phyloP scores from a whole-genome alignment of 2,329 filamentous ascomycete genomes.

The Penicillium palitans region DNA sequence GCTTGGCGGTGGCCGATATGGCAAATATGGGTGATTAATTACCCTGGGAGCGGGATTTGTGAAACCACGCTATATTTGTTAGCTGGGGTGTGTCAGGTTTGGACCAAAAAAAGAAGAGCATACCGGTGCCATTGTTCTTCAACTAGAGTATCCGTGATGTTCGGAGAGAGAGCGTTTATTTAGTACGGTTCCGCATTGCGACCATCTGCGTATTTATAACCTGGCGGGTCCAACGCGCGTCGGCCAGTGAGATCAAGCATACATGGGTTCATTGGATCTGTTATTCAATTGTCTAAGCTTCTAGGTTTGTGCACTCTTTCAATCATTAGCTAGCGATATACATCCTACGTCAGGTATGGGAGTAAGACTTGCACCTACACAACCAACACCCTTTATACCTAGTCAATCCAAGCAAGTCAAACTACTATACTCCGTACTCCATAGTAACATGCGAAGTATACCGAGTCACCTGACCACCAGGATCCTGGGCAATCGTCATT shows the following conservation, averaged over 20 bases:
- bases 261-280: neutral
- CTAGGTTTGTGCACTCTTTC: too few species aligned
- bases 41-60: conserved; percentile 52
- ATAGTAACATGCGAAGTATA: neutral
- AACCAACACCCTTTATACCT: too few species aligned
- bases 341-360: neutral
- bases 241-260: neutral
- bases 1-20: neutral
- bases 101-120: conserved; percentile 7
- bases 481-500: neutral
- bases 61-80: conserved; percentile 43
- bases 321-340: neutral
- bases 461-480: neutral
- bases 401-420: neutral
- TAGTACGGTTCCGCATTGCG: neutral
- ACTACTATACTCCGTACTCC: too few species aligned
- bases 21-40: neutral
- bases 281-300: neutral
- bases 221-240: neutral
- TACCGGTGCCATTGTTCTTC: conserved; percentile 37
- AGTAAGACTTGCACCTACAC: neutral
- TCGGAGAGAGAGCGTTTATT: neutral
- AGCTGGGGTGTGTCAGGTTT: neutral
- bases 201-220: neutral
- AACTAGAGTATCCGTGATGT: neutral